Percentiles rank a stretch among this genome's conserved stretches.
Conservation (phyloP, 139 green algal species). For the Raphidocelis subcapitata region DNA sequence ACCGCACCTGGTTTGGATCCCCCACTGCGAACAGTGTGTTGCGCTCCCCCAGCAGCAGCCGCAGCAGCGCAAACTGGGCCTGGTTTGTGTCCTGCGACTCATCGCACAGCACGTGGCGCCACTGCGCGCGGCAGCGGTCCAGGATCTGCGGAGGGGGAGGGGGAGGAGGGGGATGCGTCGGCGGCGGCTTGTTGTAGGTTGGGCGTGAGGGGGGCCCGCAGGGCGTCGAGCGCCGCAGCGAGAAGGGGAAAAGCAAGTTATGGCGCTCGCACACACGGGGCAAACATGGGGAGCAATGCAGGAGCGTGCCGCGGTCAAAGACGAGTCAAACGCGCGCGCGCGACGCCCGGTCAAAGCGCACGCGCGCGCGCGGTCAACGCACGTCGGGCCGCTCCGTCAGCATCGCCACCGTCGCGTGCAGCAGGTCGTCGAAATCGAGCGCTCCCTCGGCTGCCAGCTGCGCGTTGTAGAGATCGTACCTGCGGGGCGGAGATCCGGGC, state of each 20-base stretch:
- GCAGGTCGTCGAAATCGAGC: constrained; percentile 44
- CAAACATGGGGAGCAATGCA: neutral
- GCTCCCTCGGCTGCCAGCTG: neutral
- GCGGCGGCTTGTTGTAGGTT: neutral
- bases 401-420: constrained; percentile 32
- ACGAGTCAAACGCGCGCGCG: neutral
- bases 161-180: neutral
- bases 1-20: constrained; percentile 71
- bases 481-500: no score
- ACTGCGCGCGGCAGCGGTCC: constrained; percentile 4
- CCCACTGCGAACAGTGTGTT: constrained; percentile 75
- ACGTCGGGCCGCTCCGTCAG: constrained; percentile 7
- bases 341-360: neutral
- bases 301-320: neutral
- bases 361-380: neutral
- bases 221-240: neutral
- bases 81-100: constrained; percentile 66
- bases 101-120: constrained; percentile 46
- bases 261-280: neutral
- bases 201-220: neutral
- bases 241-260: neutral
- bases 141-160: neutral
- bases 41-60: constrained; percentile 26
- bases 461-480: neutral
- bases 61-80: constrained; percentile 64